Base-by-base conservation (phyloP, 495 filamentous ascomycete genomes). In the Xylaria flabelliformis region DNA sequence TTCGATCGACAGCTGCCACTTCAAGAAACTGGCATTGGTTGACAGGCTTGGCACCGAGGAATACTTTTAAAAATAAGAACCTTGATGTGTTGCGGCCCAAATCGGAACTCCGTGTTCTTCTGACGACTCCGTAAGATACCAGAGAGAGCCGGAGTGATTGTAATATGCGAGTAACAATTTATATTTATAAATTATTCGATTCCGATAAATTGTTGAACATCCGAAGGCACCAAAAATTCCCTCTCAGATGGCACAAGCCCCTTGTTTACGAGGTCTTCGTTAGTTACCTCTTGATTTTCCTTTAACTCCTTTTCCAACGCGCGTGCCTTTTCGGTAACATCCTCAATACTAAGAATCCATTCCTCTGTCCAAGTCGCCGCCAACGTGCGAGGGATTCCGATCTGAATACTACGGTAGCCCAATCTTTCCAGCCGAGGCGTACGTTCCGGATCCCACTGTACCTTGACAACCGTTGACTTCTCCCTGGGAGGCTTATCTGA, bases 391-490 rank as follows among this genome's bases (percentile, higher is more conserved):
- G 82, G 80, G 50, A 91, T 82, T 24, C 90, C 90, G 73, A 91
- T 85, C 82, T 91, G 90, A 58, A 91, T 86, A 73, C 86, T 88
- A 61, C 89, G 78, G 76, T 88, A 83, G 34, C 69, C 72, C 69
- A 89, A 48, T 72, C 70, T 79, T 19, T 73, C 82, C 29, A 90
- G 42, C 44, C 67, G 62, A 10, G 86, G 76, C 48, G 76, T 77
- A 17, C 89, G 68, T 77, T 91, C 89, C 0, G 89, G 89, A 77
- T 91, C 89, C 90, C 89, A 91, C 78, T 91, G 90, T 9, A 91
- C 83, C 24, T 85, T 81, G 1, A 88, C 84, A 1, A 82, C 75
- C 29, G 74, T 75, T n/a, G 71, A 70, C 58, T 74, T 83, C 58
- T 83, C 74, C 62, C 71, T 72, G 61, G 71, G 42, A 42, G 74